Base-by-base conservation (phyloP, 495 filamentous ascomycete genomes). In the Clavariopsis aquatica region DNA sequence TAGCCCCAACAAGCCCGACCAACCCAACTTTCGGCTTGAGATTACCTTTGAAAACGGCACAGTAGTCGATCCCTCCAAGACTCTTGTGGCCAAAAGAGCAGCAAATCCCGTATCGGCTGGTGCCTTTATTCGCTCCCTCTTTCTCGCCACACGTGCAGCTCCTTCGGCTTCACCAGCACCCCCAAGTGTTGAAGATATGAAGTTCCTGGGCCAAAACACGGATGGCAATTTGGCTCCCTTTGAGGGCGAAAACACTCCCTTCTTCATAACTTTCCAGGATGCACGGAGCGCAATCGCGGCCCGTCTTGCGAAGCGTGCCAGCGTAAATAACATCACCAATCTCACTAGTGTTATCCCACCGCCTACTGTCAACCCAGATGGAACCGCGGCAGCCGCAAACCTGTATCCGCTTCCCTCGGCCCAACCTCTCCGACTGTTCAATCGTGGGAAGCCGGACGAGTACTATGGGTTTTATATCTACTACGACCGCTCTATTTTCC, bases 381-480 rank as follows among this genome's bases (percentile, higher is more conserved):
- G 90, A 28, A 85, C 84, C n/a, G 85, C 85, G 1, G 86, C 89
- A 6, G 77, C 87, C 0, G 88, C 89, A 27, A 82, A 79, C n/a
- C 81, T 96, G 24, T 82, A 87, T 26, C 85, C 89, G 0, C 80
- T 85, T 45, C 83, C 90, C 0, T 70, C 73, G 1, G 85, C 90
- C 31, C 94, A 98, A 67, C 94, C 91, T 0, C 75, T 98, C 17
- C 86, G 89, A 2, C 83, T 98, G 1, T 97, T 89, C 78, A 88
- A 98, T 75, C 87, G 91, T 23, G 92, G 87, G 20, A 75, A 86
- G 34, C 77, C 82, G 1, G 86, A 84, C 0, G 94, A 98, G 72
- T 91, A 96, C 76, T 98, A 95, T 75, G 91, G 90, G 10, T 96
- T 97, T 76, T 96, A 96, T 75, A 89, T 83, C 0, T 96, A 96